Evolutionary conservation across 495 filamentous ascomycete species (phyloP).

Genomic region (Neurospora africana): DNA sequence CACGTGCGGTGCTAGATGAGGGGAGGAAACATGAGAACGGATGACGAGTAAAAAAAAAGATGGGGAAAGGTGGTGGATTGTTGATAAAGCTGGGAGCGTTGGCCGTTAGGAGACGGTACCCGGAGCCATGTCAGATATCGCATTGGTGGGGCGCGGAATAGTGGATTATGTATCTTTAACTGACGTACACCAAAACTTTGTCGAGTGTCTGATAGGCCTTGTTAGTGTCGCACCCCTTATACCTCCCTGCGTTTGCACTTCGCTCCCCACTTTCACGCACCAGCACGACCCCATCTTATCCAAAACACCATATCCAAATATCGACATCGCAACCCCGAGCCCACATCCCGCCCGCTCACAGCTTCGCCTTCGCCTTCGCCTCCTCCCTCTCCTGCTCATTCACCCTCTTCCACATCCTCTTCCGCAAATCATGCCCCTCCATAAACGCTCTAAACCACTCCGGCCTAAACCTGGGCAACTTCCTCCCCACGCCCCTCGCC

Average conservation of each 20-base stretch:
- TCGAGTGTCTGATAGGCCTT: neutral
- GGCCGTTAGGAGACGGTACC: neutral
- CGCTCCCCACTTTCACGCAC: neutral
- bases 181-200: fast-evolving
- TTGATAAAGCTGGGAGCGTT: neutral
- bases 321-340: neutral
- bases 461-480: slow-evolving; percentile 35
- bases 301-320: neutral
- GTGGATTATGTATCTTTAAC: neutral
- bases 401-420: slow-evolving; percentile 37
- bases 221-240: neutral
- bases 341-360: neutral
- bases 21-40: neutral
- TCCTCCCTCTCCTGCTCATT: slow-evolving; percentile 23
- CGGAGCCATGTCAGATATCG: neutral
- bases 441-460: slow-evolving; percentile 41
- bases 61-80: neutral
- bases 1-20: neutral
- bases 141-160: neutral
- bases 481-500: slow-evolving; percentile 22
- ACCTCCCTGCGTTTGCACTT: neutral
- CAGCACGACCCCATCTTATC: neutral
- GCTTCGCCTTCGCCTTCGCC: neutral
- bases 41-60: neutral
- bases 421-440: slow-evolving; percentile 37